Evolutionary conservation across 768 basidiomycete genomes (phyloP).

Genomic region (Ramaria sp.): DNA sequence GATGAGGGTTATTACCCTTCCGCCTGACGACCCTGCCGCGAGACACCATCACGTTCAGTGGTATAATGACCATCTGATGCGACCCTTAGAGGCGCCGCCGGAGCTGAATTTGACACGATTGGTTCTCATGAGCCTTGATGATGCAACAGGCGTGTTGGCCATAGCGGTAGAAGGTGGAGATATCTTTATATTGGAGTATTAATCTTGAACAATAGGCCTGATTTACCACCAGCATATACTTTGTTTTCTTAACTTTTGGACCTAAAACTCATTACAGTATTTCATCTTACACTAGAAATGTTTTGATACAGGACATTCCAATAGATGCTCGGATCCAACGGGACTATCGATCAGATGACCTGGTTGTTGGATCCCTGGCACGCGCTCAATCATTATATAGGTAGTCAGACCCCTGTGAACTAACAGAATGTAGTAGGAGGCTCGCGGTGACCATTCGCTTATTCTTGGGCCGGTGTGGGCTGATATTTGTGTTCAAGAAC

Average conservation of each 20-base stretch:
- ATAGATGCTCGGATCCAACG: too few species aligned
- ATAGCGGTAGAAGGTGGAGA: slow-evolving; percentile 1
- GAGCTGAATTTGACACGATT: slow-evolving; percentile 1
- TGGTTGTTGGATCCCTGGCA: neutral
- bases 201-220: neutral
- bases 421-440: neutral
- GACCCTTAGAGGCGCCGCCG: neutral
- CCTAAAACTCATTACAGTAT: neutral
- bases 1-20: slow-evolving; percentile 5
- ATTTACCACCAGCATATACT: neutral
- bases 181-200: slow-evolving; percentile 9
- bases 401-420: neutral
- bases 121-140: slow-evolving; percentile 1
- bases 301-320: too few species aligned
- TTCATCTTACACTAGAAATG: neutral
- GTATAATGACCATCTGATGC: slow-evolving; percentile 5
- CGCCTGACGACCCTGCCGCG: slow-evolving; percentile 5
- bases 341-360: too few species aligned
- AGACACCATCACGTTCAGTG: neutral
- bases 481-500: too few species aligned
- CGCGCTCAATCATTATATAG: neutral
- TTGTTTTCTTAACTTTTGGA: neutral
- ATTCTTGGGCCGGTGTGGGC: too few species aligned
- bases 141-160: slow-evolving; percentile 5
- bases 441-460: too few species aligned